Percentiles rank a stretch among this genome's conserved stretches.
Conservation (phyloP, 371 early-diverging fungal species). For the Neoconidiobolus thromboides region DNA sequence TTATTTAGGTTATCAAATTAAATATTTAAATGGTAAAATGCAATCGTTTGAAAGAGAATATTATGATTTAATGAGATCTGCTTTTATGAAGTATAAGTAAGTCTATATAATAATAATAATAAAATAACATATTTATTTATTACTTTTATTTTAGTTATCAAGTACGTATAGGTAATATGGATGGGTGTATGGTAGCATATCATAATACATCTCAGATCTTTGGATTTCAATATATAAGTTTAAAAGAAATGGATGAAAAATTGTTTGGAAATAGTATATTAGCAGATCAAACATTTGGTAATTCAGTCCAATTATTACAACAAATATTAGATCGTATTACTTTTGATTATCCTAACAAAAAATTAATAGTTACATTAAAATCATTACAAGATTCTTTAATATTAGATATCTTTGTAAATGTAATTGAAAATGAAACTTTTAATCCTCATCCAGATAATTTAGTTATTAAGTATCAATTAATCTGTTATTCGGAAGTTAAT, state of each 20-base stretch:
- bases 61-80: constrained; percentile 79
- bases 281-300: constrained; percentile 50
- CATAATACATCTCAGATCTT: constrained; percentile 81
- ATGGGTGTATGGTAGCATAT: constrained; percentile 83
- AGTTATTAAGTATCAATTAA: constrained; percentile 12
- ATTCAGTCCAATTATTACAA: constrained; percentile 35
- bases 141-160: constrained; percentile 37
- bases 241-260: constrained; percentile 65
- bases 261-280: constrained; percentile 58
- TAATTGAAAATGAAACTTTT: neutral
- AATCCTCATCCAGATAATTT: constrained; percentile 8
- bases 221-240: constrained; percentile 86
- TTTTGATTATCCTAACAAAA: constrained; percentile 34
- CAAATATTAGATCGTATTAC: constrained; percentile 39
- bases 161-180: constrained; percentile 89
- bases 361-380: constrained; percentile 18
- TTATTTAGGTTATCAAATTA: constrained; percentile 34
- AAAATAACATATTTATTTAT: too few relatives aligned
- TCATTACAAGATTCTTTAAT: constrained; percentile 6
- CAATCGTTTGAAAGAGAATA: constrained; percentile 84
- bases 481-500: constrained; percentile 13
- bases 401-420: constrained; percentile 6
- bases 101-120: neutral
- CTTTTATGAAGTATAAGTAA: constrained; percentile 68
- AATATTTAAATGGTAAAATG: constrained; percentile 32